Evolutionary conservation across 331 rosid genomes (phyloP), one percentile per base, ranked within the genome.

Genomic region (Saraca asoca): DNA sequence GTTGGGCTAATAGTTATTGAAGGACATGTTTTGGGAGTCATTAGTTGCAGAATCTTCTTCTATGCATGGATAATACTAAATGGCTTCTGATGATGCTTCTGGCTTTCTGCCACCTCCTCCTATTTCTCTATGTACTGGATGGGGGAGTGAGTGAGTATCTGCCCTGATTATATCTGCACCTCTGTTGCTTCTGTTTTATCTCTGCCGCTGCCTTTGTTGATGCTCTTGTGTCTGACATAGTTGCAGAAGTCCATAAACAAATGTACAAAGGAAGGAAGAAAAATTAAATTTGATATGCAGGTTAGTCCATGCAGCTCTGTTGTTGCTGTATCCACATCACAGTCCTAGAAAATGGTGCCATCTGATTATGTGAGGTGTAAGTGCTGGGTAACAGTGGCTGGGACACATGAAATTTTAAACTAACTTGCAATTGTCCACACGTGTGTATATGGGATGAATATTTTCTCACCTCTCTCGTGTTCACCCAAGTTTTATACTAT

Each of bases 151-250:
- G 65, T 34, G 77, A 69, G 72, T 24, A 24, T 72, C 87, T 84
- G 94, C 75, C 65, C 78, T 85, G 83, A 88, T 85, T 84, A 90
- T 90, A 87, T 82, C 88, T 90, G 89, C 86, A 87, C 75, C 84
- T 81, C 82, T 92, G 90, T 69, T 78, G 84, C 77, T 75, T 71
- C 84, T 79, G 87, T 82, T 70, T 66, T 78, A 84, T 44, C 77
- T 68, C 80, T 74, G 85, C 86, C 58, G 69, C 80, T 77, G 78
- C 80, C 80, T 75, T 78, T 72, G 83, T 79, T 84, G 83, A 90
- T 84, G 87, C 80, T 79, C 46, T 81, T 85, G 97, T 86, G 80
- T 81, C 95, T 88, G 92, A 81, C 86, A 81, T 75, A 70, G 72
- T 78, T 79, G 60, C 90, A 79, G 82, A 81, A 84, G 78, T 71